These are phyloP conservation scores for Hamamelis virginiana DNA, from an alignment of 164 flowering plant genomes.

Conservation along the genomic window DNA sequence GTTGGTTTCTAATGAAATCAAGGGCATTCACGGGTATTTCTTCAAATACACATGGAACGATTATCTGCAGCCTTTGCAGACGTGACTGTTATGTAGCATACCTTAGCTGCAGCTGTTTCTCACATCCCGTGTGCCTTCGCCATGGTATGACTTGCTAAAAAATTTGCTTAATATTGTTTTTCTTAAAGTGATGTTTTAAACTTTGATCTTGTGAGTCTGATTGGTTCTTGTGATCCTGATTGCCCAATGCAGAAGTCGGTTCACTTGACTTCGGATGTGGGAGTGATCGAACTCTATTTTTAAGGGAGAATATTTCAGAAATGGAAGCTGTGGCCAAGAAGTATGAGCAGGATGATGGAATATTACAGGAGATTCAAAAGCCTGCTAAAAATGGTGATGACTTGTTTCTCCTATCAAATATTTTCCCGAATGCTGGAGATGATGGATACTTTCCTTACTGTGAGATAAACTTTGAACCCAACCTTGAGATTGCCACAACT, in stretches of 20 bases:
- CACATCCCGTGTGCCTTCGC: slow-evolving; percentile 83
- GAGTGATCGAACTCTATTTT: slow-evolving; percentile 36
- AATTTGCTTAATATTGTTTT: not conserved
- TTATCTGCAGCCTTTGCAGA: slow-evolving; percentile 88
- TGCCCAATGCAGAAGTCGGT: slow-evolving; percentile 43
- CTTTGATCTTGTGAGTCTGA: not conserved
- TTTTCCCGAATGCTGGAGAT: slow-evolving; percentile 32
- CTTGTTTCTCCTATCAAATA: slow-evolving; percentile 28
- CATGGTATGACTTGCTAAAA: slow-evolving; percentile 57
- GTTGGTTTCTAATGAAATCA: slow-evolving; percentile 73
- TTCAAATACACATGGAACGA: slow-evolving; percentile 57
- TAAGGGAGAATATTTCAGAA: slow-evolving; percentile 66
- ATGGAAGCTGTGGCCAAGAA: slow-evolving; percentile 78
- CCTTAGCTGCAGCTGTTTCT: slow-evolving; percentile 63
- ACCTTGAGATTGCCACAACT: slow-evolving; percentile 13
- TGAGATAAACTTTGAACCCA: slow-evolving; percentile 41
- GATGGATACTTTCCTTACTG: slow-evolving; percentile 74
- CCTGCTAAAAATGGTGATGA: slow-evolving; percentile 32
- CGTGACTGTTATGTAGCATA: slow-evolving; percentile 89
- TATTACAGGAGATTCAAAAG: slow-evolving; percentile 42
- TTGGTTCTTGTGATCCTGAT: not conserved
- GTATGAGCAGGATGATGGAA: slow-evolving; percentile 69
- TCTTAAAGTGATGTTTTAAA: not conserved
- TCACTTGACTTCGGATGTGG: slow-evolving; percentile 63
- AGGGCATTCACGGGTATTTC: slow-evolving; percentile 37